A percentile compares a stretch with the other conserved stretches of the same genome.
These are phyloP conservation scores for Ophiostoma fasciatum DNA, from an alignment of 2,329 filamentous ascomycete species.

Conservation along the genomic window DNA sequence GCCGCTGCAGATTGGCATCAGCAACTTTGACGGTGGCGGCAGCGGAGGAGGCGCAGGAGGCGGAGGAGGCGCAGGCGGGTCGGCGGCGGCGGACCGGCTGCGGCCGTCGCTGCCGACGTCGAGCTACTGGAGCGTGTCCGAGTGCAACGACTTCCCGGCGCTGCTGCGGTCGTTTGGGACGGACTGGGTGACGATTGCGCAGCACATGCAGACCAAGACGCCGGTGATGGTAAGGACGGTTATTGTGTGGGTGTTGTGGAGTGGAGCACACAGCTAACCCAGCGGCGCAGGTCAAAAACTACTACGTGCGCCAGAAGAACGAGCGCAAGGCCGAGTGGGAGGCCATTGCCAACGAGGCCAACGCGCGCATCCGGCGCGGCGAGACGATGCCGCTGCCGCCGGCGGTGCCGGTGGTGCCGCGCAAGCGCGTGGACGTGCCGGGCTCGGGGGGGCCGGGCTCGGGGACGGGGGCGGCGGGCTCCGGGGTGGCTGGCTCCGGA, in stretches of 20 bases:
- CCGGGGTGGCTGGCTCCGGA: too few species aligned
- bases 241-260: neutral
- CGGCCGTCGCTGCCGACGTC: conserved; percentile 46
- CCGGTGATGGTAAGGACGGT: conserved; percentile 56
- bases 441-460: too few species aligned
- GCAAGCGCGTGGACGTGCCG: conserved; percentile 7
- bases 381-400: conserved; percentile 47
- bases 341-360: conserved; percentile 42
- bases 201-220: conserved; percentile 71
- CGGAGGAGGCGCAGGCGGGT: too few species aligned
- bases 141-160: conserved; percentile 61
- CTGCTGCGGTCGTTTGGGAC: conserved; percentile 63
- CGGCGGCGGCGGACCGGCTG: conserved; percentile 24
- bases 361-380: conserved; percentile 37
- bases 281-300: conserved; percentile 49
- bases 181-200: conserved; percentile 62
- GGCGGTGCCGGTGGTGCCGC: conserved; percentile 25
- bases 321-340: conserved; percentile 42
- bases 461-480: too few species aligned
- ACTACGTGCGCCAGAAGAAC: conserved; percentile 47
- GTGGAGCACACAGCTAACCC: neutral
- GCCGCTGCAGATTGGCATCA: conserved; percentile 29
- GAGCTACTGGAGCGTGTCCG: conserved; percentile 79
- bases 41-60: too few species aligned
- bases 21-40: conserved; percentile 36